Conservation (phyloP, 352 stramenopile species). For the Globisporangium megalacanthum region DNA sequence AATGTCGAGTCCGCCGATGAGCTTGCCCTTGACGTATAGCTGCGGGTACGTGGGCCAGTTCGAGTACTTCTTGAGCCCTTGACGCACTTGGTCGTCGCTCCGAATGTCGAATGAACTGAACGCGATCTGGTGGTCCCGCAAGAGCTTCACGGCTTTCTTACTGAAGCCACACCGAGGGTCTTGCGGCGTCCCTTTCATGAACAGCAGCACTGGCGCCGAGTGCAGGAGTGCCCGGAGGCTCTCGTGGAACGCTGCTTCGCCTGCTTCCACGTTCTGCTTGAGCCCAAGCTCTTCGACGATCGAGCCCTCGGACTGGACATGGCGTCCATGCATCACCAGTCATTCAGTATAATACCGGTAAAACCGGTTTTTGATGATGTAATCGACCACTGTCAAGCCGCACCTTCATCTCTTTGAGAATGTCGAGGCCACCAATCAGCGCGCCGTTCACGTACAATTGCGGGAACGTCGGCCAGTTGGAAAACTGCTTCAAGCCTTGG, state of each 20-base stretch:
- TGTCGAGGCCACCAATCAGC: slow-evolving; percentile 96
- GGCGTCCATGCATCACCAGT: neutral
- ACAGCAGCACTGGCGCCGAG: slow-evolving; percentile 91
- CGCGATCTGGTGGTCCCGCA: slow-evolving; percentile 84
- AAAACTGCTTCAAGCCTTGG: slow-evolving; percentile 95
- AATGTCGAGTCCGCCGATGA: slow-evolving; percentile 94
- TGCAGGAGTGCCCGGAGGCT: slow-evolving; percentile 82
- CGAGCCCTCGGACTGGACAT: slow-evolving; percentile 40
- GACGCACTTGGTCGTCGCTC: slow-evolving; percentile 90
- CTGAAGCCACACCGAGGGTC: slow-evolving; percentile 94
- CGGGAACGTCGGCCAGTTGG: slow-evolving; percentile 98
- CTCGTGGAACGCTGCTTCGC: slow-evolving; percentile 76
- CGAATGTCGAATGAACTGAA: slow-evolving; percentile 97
- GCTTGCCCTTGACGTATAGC: slow-evolving; percentile 93
- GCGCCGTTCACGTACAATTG: slow-evolving; percentile 98
- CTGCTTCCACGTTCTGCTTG: slow-evolving; percentile 63
- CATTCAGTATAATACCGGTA: neutral
- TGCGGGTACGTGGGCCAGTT: slow-evolving; percentile 98
- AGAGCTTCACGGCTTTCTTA: slow-evolving; percentile 89
- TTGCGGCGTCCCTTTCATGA: slow-evolving; percentile 93
- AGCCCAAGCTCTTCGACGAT: slow-evolving; percentile 76
- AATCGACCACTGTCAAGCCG: neutral
- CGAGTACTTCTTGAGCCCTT: slow-evolving; percentile 94
- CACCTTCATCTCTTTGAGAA: slow-evolving; percentile 95
- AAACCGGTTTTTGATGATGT: too few species aligned